Evolutionary conservation across 1,139 yeast species (phyloP), one percentile per base, ranked within the genome.

Genomic region (Zygoascus meyerae): DNA sequence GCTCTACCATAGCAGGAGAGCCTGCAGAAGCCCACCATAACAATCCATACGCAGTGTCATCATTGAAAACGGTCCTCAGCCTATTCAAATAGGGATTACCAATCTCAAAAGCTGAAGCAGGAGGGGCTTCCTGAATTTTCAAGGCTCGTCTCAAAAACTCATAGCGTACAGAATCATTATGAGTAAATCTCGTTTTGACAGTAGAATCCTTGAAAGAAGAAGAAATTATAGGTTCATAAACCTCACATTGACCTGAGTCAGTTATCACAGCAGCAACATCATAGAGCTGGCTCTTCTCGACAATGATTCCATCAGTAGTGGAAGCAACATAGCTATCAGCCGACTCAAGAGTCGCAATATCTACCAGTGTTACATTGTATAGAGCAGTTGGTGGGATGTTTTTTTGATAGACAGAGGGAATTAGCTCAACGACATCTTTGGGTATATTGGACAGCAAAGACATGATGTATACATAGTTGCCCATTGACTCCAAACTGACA

Each of bases 21-120:
- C 95, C 95, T 2, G 95, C 94, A 31, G 86, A 78, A 1, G 92
- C 90, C 83, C 89, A 83, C 87, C 92, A 84, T 34, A 83, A 72
- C 50, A 85, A 74, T 0, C 90, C 87, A 50, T 50, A 51, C 5
- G 52, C 26, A 5, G 56, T 38, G 31, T 47, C 50, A 30, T 47
- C 46, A 34, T 45, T 48, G 16, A 47, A 48, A 2, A 51, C 30
- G 9, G 50, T 42, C 9, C 33, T n/a, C 18, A 44, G 8, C 11
- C 34, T 15, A 30, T 42, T 34, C 17, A 31, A 26, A 32, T 30
- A 40, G 14, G 30, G 29, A 21, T 35, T 35, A 9, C 45, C 45
- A 1, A 29, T 21, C 5, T 36, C 40, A 28, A 34, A 42, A 18
- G 35, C 31, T 30, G 29, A 18, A 5, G 40, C 15, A 6, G 39